These are phyloP conservation scores for Erodium maritimum DNA, from an alignment of 345 rosid species.

Conservation along the genomic window DNA sequence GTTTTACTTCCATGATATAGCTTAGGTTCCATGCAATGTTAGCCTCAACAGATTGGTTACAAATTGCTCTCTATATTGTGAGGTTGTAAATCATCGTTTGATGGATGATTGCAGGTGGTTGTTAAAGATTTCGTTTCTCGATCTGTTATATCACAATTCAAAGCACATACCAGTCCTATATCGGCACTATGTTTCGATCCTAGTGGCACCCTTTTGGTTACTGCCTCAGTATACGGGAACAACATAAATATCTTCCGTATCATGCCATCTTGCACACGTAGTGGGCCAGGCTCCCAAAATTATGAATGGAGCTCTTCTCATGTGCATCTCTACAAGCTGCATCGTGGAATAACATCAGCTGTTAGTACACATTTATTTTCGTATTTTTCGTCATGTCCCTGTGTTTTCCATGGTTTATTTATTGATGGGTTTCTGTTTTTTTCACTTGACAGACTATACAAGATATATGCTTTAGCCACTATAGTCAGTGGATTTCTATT, in stretches of 20 bases:
- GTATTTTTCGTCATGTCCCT: conserved; percentile 4
- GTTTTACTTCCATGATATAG: too few species aligned
- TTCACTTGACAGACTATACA: conserved; percentile 64
- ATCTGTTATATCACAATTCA: conserved; percentile 72
- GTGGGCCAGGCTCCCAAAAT: conserved; percentile 37
- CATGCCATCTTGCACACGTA: conserved; percentile 53
- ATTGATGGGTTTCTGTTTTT: neutral
- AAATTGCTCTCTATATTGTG: too few species aligned
- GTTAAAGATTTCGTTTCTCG: conserved; percentile 80
- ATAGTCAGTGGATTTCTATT: conserved; percentile 85
- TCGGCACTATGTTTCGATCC: conserved; percentile 97
- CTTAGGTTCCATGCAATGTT: too few species aligned
- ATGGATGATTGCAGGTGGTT: conserved; percentile 56
- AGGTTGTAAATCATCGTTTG: neutral
- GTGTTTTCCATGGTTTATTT: too few species aligned
- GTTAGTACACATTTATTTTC: conserved; percentile 37
- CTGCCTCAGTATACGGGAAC: conserved; percentile 89
- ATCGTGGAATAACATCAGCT: conserved; percentile 92
- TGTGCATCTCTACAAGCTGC: conserved; percentile 91
- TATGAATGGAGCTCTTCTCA: conserved; percentile 74
- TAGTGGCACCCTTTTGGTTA: conserved; percentile 86
- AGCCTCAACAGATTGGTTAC: too few species aligned
- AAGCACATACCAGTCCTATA: conserved; percentile 90
- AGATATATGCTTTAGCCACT: conserved; percentile 88
- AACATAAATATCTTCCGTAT: conserved; percentile 85